Conservation (phyloP, 495 filamentous ascomycete genomes). For the Trichoderma virens region DNA sequence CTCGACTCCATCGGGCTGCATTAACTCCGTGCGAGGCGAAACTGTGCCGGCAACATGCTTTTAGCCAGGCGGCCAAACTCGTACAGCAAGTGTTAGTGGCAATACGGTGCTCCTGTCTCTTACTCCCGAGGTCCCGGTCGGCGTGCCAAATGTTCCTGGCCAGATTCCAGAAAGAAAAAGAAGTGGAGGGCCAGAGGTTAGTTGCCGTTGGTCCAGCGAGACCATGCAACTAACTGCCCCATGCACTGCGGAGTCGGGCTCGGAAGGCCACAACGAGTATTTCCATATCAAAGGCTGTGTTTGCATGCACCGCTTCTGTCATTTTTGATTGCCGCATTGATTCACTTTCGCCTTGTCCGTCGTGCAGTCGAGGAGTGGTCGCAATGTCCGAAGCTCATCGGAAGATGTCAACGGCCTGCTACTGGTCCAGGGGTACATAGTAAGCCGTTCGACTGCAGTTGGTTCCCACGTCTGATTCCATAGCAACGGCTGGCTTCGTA, state of each 20-base stretch:
- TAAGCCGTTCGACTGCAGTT: not conserved
- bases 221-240: not conserved
- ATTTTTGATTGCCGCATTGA: not conserved
- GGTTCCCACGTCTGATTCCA: not conserved
- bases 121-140: not conserved
- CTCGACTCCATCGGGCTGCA: not conserved
- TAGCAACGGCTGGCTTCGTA: not conserved
- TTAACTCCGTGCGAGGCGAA: not conserved
- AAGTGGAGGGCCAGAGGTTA: not conserved
- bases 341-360: not conserved
- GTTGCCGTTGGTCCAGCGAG: conserved; percentile 5
- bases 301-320: not conserved
- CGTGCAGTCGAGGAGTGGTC: too few species aligned
- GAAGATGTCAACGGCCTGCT: not conserved
- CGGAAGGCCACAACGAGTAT: too few species aligned
- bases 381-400: too few species aligned
- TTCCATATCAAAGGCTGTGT: too few species aligned
- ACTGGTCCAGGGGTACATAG: not conserved
- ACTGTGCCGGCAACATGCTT: not conserved
- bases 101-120: not conserved
- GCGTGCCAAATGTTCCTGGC: not conserved
- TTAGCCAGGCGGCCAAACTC: not conserved
- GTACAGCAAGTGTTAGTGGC: too few species aligned
- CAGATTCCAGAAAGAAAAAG: conserved; percentile 5
- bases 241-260: not conserved